Percentiles rank a stretch among this genome's conserved stretches.
phyloP scores from a whole-genome alignment of 306 rosid genomes.

The Sesbania bispinosa region DNA sequence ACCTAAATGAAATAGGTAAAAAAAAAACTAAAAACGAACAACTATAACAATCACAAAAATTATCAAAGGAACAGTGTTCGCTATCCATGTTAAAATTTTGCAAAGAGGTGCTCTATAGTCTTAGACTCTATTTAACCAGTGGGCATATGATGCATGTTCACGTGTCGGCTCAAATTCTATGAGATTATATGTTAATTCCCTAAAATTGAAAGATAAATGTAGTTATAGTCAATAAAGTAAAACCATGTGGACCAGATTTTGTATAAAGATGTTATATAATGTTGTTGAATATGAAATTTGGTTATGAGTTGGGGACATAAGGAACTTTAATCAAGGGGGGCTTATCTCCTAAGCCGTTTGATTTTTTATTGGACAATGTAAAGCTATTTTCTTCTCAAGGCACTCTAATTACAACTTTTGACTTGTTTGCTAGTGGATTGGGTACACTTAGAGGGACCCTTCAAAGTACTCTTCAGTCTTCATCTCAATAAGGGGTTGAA shows the following conservation, averaged over 20 bases:
- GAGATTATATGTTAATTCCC: neutral
- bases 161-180: neutral
- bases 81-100: no score
- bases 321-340: slow-evolving; percentile 36
- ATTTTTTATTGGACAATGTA: slow-evolving; percentile 44
- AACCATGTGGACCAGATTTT: slow-evolving; percentile 30
- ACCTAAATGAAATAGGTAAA: no score
- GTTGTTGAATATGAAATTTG: slow-evolving; percentile 44
- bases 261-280: slow-evolving; percentile 19
- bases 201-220: slow-evolving; percentile 1
- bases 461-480: slow-evolving; percentile 1
- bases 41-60: no score
- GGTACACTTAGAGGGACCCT: slow-evolving; percentile 46
- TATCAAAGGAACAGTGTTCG: no score
- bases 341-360: slow-evolving; percentile 20
- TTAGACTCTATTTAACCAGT: no score
- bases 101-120: no score
- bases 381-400: slow-evolving; percentile 54
- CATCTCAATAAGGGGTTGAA: slow-evolving; percentile 26
- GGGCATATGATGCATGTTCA: slow-evolving; percentile 1
- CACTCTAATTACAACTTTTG: slow-evolving; percentile 66
- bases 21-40: no score
- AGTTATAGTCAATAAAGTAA: neutral
- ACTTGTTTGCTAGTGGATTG: slow-evolving; percentile 51
- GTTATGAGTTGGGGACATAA: slow-evolving; percentile 41